Base-by-base conservation (phyloP, 257 asterid genomes). In the Solanum stenotomum region DNA sequence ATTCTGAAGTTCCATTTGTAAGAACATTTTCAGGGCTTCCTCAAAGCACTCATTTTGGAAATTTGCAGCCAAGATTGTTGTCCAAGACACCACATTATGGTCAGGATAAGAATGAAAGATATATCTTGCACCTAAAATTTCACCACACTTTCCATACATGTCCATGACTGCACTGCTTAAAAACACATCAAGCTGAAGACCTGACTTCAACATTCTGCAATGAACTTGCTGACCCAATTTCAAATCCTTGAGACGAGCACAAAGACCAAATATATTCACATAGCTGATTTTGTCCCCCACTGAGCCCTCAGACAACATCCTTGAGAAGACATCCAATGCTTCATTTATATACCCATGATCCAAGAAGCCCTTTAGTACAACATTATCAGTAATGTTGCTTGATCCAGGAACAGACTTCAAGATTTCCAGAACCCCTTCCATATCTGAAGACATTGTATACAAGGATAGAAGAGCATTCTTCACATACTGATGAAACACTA, bases 101-200 rank as follows among this genome's bases (percentile, higher is more conserved):
- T 61, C 44, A 20, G 86, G 75, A 89, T 94, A 89, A 10, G 88
- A 81, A 44, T 91, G 76, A 49, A 95, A 96, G 75, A 89, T 86
- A 52, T 82, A 89, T 89, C 93, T 91, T 88, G 94, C 92, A 14
- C 79, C 84, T 8, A 42, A 88, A 77, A 95, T 84, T 38, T 93
- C 94, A 38, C 97, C 94, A 85, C 97, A 95, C 92, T 97, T 95
- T 35, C 98, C 98, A 42, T 97, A 96, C 95, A 94, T 95, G 89
- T 95, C 99, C 37, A 95, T 87, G 6, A 92, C 86, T 33, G 97
- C 92, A 40, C 96, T 93, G 31, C 93, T 93, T 18, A 96, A 88
- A 85, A 91, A 95, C 76, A 91, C 52, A 93, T 96, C 94, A 78
- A 83, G 71, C 88, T 87, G 90, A 81, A 91, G 87, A 79, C 94